phyloP scores from a whole-genome alignment of 331 rosid species.

The Ulmus americana region DNA sequence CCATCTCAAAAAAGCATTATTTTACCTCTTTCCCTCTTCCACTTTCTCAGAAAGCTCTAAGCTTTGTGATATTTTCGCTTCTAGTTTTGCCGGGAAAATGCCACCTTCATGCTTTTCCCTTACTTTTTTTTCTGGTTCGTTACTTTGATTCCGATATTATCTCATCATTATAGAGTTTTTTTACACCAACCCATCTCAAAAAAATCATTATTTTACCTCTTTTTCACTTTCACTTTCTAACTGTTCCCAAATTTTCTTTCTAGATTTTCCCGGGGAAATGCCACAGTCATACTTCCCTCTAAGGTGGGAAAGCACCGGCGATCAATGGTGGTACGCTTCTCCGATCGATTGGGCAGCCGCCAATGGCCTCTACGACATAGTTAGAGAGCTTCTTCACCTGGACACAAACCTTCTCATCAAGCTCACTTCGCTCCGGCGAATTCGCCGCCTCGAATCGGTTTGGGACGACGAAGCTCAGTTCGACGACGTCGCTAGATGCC shows the following conservation, averaged over 20 bases:
- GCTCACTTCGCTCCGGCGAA: constrained; percentile 80
- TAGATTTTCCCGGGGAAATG: constrained; percentile 28
- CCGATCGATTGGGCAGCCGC: constrained; percentile 95
- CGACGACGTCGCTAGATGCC: constrained; percentile 52
- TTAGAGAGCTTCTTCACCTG: constrained; percentile 75
- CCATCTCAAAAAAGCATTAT: no score
- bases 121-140: not conserved
- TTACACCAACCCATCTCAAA: constrained; percentile 10
- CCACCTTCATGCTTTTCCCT: no score
- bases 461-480: constrained; percentile 76
- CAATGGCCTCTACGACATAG: constrained; percentile 75
- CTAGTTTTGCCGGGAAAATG: no score
- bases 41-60: not conserved
- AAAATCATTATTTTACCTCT: not conserved
- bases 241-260: not conserved
- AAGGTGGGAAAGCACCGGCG: constrained; percentile 87
- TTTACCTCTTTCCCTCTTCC: no score
- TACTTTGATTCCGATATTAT: not conserved
- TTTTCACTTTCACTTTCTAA: not conserved
- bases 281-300: constrained; percentile 59
- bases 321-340: constrained; percentile 94
- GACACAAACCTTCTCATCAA: constrained; percentile 82
- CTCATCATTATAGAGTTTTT: constrained; percentile 13
- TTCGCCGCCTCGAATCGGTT: constrained; percentile 82
- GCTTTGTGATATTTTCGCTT: not conserved